Conservation (phyloP, 2,329 filamentous ascomycete species). For the Fusarium sp. region DNA sequence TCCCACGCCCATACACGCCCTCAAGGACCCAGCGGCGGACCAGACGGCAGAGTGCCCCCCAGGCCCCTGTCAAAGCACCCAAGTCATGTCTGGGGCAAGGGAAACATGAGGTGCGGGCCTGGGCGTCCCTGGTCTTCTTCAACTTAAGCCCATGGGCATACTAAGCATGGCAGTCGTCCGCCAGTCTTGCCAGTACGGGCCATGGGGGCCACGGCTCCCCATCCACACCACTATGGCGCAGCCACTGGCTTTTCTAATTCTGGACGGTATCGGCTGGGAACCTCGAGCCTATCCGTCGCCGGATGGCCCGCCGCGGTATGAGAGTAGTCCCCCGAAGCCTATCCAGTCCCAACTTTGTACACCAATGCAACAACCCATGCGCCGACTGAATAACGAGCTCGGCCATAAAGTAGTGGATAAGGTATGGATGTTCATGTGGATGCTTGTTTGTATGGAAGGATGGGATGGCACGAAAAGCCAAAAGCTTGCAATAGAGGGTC, state of each 20-base stretch:
- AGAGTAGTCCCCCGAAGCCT: slow-evolving; percentile 36
- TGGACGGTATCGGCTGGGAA: slow-evolving; percentile 39
- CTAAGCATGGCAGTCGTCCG: slow-evolving; percentile 8
- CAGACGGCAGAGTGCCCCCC: slow-evolving; percentile 43
- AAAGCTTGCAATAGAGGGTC: slow-evolving; percentile 21
- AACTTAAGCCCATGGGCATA: slow-evolving; percentile 28
- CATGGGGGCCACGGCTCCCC: slow-evolving; percentile 31
- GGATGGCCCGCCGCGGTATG: slow-evolving; percentile 45
- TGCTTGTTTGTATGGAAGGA: slow-evolving; percentile 21
- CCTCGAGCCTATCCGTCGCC: slow-evolving; percentile 38
- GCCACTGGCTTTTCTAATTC: slow-evolving; percentile 50
- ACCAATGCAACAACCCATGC: slow-evolving; percentile 40
- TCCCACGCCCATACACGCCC: slow-evolving; percentile 29
- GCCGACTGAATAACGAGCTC: slow-evolving; percentile 43
- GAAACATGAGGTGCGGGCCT: slow-evolving; percentile 42
- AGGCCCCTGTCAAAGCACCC: slow-evolving; percentile 37
- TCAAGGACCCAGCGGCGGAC: slow-evolving; percentile 35
- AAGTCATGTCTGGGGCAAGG: slow-evolving; percentile 44
- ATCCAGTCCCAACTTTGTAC: slow-evolving; percentile 22
- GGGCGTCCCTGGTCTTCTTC: slow-evolving; percentile 24
- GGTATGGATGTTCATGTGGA: slow-evolving; percentile 30
- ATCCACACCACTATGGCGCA: slow-evolving; percentile 47
- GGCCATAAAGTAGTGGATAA: slow-evolving; percentile 41
- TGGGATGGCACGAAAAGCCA: slow-evolving; percentile 22
- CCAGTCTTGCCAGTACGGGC: slow-evolving; percentile 29